Evolutionary conservation across 2,329 filamentous ascomycete species (phyloP), one percentile per base, ranked within the genome.

Genomic region (Fusarium papillatum): DNA sequence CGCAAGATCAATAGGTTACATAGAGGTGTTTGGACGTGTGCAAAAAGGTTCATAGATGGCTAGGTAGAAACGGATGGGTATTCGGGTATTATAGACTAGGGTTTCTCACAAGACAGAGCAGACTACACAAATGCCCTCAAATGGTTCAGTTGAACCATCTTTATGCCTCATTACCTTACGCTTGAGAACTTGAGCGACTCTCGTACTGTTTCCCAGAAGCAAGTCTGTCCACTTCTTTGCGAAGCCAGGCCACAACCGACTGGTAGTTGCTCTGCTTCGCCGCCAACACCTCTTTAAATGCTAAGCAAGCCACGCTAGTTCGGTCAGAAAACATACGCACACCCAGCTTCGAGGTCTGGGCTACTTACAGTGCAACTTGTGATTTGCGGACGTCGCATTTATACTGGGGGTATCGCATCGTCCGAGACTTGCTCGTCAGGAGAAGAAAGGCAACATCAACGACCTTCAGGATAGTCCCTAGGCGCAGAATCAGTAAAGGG

Each of bases 191-290:
- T 14, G 34, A 26, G n/a, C 31, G 14, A 7, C 64, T 24, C 22
- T 34, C 46, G 26, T 66, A 55, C 34, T 65, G 66, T 62, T 69
- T 74, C 16, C 41, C 64, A 2, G 70, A 68, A 8, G 71, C 68
- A 39, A 89, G 81, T 63, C 83, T 85, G 41, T 79, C 79, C 19
- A 86, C 83, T 77, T 91, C 86, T 17, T 72, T 81, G 9, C 88
- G 86, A 71, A 98, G 83, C 95, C 95, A 98, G 38, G 81, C 82
- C 69, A 98, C 83, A 17, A 96, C 88, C 36, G 84, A 84, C 7
- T 80, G 80, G 83, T 95, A 95, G 66, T 88, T 89, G 39, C 93
- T 93, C 87, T 98, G 95, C 82, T 93, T 95, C 77, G 88, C 89
- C 60, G 83, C 82, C 78, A 98, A 87, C 34, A 97, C 92, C 64